phyloP scores from a whole-genome alignment of 805 yeast genomes.

The Maudiozyma turicensis region DNA sequence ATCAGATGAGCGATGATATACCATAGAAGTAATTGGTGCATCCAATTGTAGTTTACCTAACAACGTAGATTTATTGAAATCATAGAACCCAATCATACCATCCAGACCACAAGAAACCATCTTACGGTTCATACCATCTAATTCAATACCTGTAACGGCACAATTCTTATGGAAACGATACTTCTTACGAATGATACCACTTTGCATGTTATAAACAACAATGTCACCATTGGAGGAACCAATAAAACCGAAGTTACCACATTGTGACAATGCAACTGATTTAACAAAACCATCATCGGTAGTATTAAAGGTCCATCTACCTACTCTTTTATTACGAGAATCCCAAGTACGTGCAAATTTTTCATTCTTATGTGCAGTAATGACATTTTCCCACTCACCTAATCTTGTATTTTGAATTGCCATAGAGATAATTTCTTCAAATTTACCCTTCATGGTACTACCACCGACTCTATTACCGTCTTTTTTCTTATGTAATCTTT shows the following conservation, averaged over 20 bases:
- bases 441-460: slow-evolving; percentile 51
- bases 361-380: slow-evolving; percentile 83
- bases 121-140: slow-evolving; percentile 83
- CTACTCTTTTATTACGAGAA: slow-evolving; percentile 66
- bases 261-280: slow-evolving; percentile 70
- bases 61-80: slow-evolving; percentile 62
- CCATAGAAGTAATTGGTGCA: slow-evolving; percentile 69
- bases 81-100: slow-evolving; percentile 79
- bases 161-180: slow-evolving; percentile 64
- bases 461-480: slow-evolving; percentile 50
- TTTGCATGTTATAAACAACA: slow-evolving; percentile 80
- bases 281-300: slow-evolving; percentile 72
- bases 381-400: slow-evolving; percentile 88
- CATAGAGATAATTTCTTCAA: slow-evolving; percentile 64
- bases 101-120: slow-evolving; percentile 86
- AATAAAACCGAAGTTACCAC: slow-evolving; percentile 91
- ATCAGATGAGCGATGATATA: slow-evolving; percentile 75
- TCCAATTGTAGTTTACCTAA: slow-evolving; percentile 58
- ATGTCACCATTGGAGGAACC: slow-evolving; percentile 85
- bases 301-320: slow-evolving; percentile 59
- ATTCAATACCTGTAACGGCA: slow-evolving; percentile 80
- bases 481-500: slow-evolving; percentile 42
- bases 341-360: slow-evolving; percentile 87
- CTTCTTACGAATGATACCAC: slow-evolving; percentile 70
- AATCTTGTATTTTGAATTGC: slow-evolving; percentile 67